Evolutionary conservation across 2,329 filamentous ascomycete genomes (phyloP).

Genomic region (Colletotrichum simmondsii): DNA sequence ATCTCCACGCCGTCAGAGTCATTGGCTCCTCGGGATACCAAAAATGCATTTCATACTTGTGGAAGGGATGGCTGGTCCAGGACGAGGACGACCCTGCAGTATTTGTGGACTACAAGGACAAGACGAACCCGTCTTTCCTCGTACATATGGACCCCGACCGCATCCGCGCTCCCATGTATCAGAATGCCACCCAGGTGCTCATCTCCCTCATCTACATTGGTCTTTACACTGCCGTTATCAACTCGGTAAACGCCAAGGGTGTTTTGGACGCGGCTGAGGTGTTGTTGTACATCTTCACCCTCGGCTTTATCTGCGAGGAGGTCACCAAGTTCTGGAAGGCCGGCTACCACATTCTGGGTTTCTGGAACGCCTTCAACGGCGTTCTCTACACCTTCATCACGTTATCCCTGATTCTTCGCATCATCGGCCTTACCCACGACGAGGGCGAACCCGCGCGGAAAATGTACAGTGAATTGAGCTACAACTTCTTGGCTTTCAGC

Average conservation of each 20-base stretch:
- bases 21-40: constrained; percentile 96
- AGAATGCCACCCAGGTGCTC: constrained; percentile 88
- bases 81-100: constrained; percentile 90
- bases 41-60: constrained; percentile 92
- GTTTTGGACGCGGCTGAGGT: constrained; percentile 87
- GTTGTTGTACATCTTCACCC: constrained; percentile 88
- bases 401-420: constrained; percentile 81
- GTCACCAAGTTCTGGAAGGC: constrained; percentile 92
- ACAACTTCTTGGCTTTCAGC: constrained; percentile 93
- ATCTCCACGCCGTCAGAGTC: constrained; percentile 87
- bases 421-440: constrained; percentile 78
- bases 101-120: constrained; percentile 88
- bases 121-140: constrained; percentile 81
- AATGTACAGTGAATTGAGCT: constrained; percentile 82
- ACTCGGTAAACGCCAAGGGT: constrained; percentile 88
- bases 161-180: constrained; percentile 91
- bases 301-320: constrained; percentile 92
- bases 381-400: constrained; percentile 83
- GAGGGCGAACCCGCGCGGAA: constrained; percentile 62
- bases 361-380: constrained; percentile 97
- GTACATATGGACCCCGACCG: constrained; percentile 92
- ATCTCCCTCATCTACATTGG: constrained; percentile 85
- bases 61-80: constrained; percentile 97
- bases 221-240: constrained; percentile 91
- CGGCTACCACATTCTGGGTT: constrained; percentile 88